Base-by-base conservation (phyloP, 2,329 filamentous ascomycete species). In the Verticillium nonalfalfae region DNA sequence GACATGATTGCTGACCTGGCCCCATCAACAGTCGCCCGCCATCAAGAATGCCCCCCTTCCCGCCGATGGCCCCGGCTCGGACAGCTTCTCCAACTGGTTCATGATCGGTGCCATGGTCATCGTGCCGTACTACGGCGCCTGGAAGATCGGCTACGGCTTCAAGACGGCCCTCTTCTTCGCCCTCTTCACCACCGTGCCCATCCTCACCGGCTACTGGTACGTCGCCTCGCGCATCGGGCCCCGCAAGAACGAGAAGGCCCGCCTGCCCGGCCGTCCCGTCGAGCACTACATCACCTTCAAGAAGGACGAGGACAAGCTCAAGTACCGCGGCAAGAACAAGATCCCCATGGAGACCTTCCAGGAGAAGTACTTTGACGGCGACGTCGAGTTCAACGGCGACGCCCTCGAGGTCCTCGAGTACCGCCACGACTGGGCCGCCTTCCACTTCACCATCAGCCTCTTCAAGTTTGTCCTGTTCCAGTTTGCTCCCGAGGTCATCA, bases 41-140 rank as follows among this genome's bases (percentile, higher is more conserved):
- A 95, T 96, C 77, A 90, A 93, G 72, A 96, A 96, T 84, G 90
- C 86, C 52, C 90, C 92, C 66, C 84, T 96, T 35, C 91, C 91
- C 34, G 91, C 91, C 63, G 91, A 96, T 73, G 89, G 84, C 56
- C 79, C 90, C 50, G 88, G 90, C 66, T 86, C 81, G 72, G 90
- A 93, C 66, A 86, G 79, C 76, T 96, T 96, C 85, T 91, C 88
- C 76, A 93, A 91, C 77, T 75, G 80, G 68, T 76, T 88, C 68
- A 86, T 96, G 67, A 79, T 90, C 74, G 80, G 82, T 66, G 76
- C 91, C 62, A 75, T 94, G 63, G 73, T 84, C 63, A 75, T 84
- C 63, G 80, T 92, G 58, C 91, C 92, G 36, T 84, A 81, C 72
- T 96, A 89, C 76, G 72, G 93, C 61, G 84, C 90, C 65, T 91